These are phyloP conservation scores for Nakaseomyces glabratus DNA, from an alignment of 1,139 yeast genomes.

Conservation along the genomic window DNA sequence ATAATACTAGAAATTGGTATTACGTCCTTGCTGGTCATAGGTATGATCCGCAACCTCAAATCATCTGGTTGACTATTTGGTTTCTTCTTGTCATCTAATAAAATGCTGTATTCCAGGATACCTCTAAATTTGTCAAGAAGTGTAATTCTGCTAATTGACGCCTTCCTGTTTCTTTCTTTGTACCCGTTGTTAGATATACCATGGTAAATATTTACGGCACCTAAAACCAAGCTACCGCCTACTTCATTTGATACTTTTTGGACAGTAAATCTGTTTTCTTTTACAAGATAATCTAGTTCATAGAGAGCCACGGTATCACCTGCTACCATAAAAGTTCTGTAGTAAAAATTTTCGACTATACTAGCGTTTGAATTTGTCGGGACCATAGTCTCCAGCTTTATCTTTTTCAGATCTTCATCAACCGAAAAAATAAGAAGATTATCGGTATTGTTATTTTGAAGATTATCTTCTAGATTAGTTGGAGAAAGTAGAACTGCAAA, in stretches of 20 bases:
- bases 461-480: constrained; percentile 21
- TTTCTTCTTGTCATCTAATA: not conserved
- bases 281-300: constrained; percentile 22
- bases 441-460: constrained; percentile 12
- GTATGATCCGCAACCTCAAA: not conserved
- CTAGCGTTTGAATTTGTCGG: constrained; percentile 15
- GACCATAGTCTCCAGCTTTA: constrained; percentile 17
- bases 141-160: not conserved
- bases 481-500: constrained; percentile 22
- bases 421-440: constrained; percentile 22
- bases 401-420: constrained; percentile 21
- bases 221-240: no score
- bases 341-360: constrained; percentile 15
- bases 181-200: no score
- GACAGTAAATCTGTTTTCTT: constrained; percentile 22
- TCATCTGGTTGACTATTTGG: not conserved
- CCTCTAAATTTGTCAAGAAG: constrained; percentile 2
- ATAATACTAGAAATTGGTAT: constrained; percentile 1
- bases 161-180: not conserved
- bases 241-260: constrained; percentile 13
- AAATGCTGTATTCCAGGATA: not conserved
- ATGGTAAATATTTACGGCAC: no score
- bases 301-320: constrained; percentile 21
- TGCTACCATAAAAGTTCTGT: constrained; percentile 15
- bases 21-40: not conserved